Evolutionary conservation across 768 basidiomycete species (phyloP).

Genomic region (Lenzites betulinus): DNA sequence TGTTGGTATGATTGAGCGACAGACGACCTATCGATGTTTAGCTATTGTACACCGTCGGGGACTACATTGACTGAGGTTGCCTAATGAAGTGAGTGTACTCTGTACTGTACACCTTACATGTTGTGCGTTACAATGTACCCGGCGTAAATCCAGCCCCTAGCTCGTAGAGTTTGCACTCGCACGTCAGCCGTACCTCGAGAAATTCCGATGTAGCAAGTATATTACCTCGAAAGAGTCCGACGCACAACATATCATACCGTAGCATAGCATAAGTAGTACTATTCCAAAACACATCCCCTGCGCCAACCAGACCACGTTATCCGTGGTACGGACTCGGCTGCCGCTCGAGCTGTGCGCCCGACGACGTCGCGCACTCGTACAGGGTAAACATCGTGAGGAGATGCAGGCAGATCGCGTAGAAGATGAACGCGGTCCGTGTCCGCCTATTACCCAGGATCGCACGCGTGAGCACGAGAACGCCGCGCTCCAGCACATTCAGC

Average conservation of each 20-base stretch:
- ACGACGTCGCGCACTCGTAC: constrained; percentile 68
- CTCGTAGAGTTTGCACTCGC: too few relatives aligned
- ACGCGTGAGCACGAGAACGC: constrained; percentile 82
- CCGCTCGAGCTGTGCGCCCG: constrained; percentile 50
- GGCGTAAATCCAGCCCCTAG: too few relatives aligned
- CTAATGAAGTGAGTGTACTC: too few relatives aligned
- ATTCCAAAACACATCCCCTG: too few relatives aligned
- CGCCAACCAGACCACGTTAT: background rate
- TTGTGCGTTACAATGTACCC: too few relatives aligned
- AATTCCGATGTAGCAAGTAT: background rate
- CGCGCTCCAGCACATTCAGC: constrained; percentile 89
- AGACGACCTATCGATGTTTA: too few relatives aligned
- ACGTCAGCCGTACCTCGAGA: too few relatives aligned
- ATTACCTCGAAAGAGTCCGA: background rate
- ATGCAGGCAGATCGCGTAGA: constrained; percentile 82
- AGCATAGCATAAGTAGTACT: too few relatives aligned
- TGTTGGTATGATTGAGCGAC: too few relatives aligned
- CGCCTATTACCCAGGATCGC: constrained; percentile 87
- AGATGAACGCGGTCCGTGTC: constrained; percentile 85
- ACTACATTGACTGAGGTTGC: too few relatives aligned
- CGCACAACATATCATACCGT: background rate
- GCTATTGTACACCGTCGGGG: too few relatives aligned
- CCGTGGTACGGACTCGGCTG: constrained; percentile 48
- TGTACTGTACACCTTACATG: too few relatives aligned
- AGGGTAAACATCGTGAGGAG: constrained; percentile 78